These are phyloP conservation scores for Pleurotus tuber-regium DNA, from an alignment of 768 basidiomycete species.

Conservation along the genomic window DNA sequence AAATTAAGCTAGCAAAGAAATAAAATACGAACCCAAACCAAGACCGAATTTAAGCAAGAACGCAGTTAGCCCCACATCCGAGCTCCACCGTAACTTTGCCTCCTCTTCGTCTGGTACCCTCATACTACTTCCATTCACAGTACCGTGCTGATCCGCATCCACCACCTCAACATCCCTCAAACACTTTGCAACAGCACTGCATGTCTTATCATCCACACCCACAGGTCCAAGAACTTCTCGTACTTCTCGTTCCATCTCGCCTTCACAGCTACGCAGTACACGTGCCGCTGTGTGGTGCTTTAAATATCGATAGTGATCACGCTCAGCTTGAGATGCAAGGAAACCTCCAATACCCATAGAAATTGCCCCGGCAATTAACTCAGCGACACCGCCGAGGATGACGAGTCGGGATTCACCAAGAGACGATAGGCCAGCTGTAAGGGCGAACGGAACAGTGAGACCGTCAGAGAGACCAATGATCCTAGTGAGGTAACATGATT, in stretches of 20 bases:
- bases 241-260: slow-evolving; percentile 97
- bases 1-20: neutral
- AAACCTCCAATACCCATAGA: slow-evolving; percentile 99
- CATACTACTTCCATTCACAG: slow-evolving; percentile 18
- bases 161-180: slow-evolving; percentile 64
- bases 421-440: slow-evolving; percentile 86
- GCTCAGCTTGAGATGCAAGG: slow-evolving; percentile 94
- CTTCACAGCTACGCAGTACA: slow-evolving; percentile 85
- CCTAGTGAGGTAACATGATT: slow-evolving; percentile 32
- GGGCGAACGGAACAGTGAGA: slow-evolving; percentile 87
- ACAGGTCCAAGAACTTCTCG: slow-evolving; percentile 82
- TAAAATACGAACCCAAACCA: slow-evolving; percentile 63
- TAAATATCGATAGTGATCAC: slow-evolving; percentile 89
- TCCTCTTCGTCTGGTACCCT: slow-evolving; percentile 47
- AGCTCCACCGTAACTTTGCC: slow-evolving; percentile 59
- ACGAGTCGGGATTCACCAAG: slow-evolving; percentile 90
- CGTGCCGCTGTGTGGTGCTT: slow-evolving; percentile 71
- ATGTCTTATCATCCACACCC: slow-evolving; percentile 84
- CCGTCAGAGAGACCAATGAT: slow-evolving; percentile 91
- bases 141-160: slow-evolving; percentile 25
- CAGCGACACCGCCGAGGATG: slow-evolving; percentile 90
- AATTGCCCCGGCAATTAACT: slow-evolving; percentile 94
- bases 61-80: slow-evolving; percentile 83
- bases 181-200: slow-evolving; percentile 72
- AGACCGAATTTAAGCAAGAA: slow-evolving; percentile 97